Evolutionary conservation across 768 basidiomycete genomes (phyloP).

Genomic region (Termitomyces titanicus): DNA sequence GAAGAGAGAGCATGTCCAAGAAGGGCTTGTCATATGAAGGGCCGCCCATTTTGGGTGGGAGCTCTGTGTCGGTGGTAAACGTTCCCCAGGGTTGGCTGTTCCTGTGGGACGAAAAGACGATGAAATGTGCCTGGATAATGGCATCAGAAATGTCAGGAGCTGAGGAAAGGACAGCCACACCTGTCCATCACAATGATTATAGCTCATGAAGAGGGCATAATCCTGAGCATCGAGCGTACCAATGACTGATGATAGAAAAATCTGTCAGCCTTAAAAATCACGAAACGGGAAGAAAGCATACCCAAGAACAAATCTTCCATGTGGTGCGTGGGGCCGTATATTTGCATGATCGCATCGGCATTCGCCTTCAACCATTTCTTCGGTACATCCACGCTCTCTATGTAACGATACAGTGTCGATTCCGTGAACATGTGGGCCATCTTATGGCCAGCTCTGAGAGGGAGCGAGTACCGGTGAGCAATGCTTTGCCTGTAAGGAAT

Average conservation of each 20-base stretch:
- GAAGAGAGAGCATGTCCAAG: slow-evolving; percentile 33
- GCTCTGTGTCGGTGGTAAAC: slow-evolving; percentile 56
- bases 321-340: slow-evolving; percentile 44
- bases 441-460: slow-evolving; percentile 62
- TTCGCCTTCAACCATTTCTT: slow-evolving; percentile 75
- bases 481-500: slow-evolving; percentile 35
- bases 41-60: slow-evolving; percentile 36
- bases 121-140: slow-evolving; percentile 55
- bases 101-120: slow-evolving; percentile 53
- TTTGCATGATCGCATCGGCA: slow-evolving; percentile 56
- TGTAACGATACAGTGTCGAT: slow-evolving; percentile 63
- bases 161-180: slow-evolving; percentile 22
- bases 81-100: slow-evolving; percentile 69
- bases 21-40: slow-evolving; percentile 43
- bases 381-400: slow-evolving; percentile 58
- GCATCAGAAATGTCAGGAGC: neutral
- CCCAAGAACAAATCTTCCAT: slow-evolving; percentile 62
- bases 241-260: slow-evolving; percentile 37
- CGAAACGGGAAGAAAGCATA: slow-evolving; percentile 16
- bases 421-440: slow-evolving; percentile 68
- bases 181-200: slow-evolving; percentile 61
- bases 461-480: slow-evolving; percentile 53
- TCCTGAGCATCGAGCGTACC: slow-evolving; percentile 69
- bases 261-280: neutral
- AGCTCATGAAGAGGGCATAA: slow-evolving; percentile 74